Evolutionary conservation across 441 rosid genomes (phyloP), one percentile per base, ranked within the genome.

Genomic region (Sinapis alba): DNA sequence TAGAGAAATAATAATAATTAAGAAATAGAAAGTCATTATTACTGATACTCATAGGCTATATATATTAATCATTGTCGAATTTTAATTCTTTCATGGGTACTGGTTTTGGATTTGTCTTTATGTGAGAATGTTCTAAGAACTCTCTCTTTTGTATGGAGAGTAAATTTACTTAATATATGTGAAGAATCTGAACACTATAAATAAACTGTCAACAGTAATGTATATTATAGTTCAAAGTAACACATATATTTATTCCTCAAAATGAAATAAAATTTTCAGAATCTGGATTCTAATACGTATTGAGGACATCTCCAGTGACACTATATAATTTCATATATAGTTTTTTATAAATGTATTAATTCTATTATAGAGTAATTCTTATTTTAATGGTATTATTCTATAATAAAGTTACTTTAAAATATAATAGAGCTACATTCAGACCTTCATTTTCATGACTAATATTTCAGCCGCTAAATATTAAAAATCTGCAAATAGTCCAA

Each of bases 81-180:
- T 71, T 78, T 26, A 20, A 61, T 53, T 21, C 13, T 62, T 72
- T 23, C 62, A 4, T 68, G 73, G 65, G 70, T 74, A 61, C 19
- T 68, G 64, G 51, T 77, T 67, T 72, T 30, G 36, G 21, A 7
- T 78, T 72, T 78, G 73, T 78, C 77, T 65, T 71, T 63, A 64
- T 32, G 13, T 76, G 62, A 57, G 2, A 63, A 32, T 45, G 38
- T 74, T 47, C 19, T 15, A 9, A 51, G 41, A 41, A 16, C 0
- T 68, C 9, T 70, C 19, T 18, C 20, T 45, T 45, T 15, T 15
- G 8, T n/a, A 5, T n/a, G 51, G 7, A 43, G 5, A 50, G 18
- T 50, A 50, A 38, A 12, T 51, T 68, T 61, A 26, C 65, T 41
- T 43, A 1, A 20, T 53, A 21, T 21, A 54, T 59, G 24, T 45